A percentile compares a stretch with the other conserved stretches of the same genome.
phyloP scores from a whole-genome alignment of 805 yeast species.

The Myxozyma kluyveri region DNA sequence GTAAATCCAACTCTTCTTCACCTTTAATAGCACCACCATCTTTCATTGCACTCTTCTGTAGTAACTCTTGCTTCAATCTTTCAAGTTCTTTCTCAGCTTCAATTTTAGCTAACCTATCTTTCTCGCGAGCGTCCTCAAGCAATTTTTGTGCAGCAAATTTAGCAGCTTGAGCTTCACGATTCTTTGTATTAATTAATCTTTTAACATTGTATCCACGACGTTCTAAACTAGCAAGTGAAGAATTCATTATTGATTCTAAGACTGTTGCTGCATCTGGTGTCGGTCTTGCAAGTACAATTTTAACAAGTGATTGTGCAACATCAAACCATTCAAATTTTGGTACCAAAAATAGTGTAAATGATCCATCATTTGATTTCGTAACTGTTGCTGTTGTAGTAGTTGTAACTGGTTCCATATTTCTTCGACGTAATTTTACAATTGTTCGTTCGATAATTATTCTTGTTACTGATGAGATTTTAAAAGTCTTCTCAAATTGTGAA shows the following conservation, averaged over 20 bases:
- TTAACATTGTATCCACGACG: slow-evolving; percentile 42
- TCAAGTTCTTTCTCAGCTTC: slow-evolving; percentile 18
- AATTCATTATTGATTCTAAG: slow-evolving; percentile 39
- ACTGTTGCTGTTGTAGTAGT: slow-evolving; percentile 32
- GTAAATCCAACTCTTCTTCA: slow-evolving; percentile 14
- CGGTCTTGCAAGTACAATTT: slow-evolving; percentile 34
- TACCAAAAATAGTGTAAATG: slow-evolving; percentile 29
- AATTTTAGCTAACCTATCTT: slow-evolving; percentile 10
- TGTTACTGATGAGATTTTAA: slow-evolving; percentile 33
- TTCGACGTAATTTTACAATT: slow-evolving; percentile 8
- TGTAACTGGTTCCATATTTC: slow-evolving; percentile 17
- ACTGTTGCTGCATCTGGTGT: slow-evolving; percentile 42
- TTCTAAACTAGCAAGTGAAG: slow-evolving; percentile 36
- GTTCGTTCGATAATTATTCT: slow-evolving; percentile 33
- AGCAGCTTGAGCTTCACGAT: slow-evolving; percentile 28
- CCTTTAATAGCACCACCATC: slow-evolving; percentile 2
- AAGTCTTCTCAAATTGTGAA: slow-evolving; percentile 16
- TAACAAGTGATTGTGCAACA: slow-evolving; percentile 38
- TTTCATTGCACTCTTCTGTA: slow-evolving; percentile 3
- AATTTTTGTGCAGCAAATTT: slow-evolving; percentile 10
- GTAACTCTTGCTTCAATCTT: slow-evolving; percentile 3
- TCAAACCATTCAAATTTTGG: slow-evolving; percentile 41
- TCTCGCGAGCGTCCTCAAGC: slow-evolving; percentile 23
- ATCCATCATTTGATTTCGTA: slow-evolving; percentile 9
- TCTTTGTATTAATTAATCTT: slow-evolving; percentile 34